Base-by-base conservation (phyloP, 768 basidiomycete species). In the Albatrellus ellisii region DNA sequence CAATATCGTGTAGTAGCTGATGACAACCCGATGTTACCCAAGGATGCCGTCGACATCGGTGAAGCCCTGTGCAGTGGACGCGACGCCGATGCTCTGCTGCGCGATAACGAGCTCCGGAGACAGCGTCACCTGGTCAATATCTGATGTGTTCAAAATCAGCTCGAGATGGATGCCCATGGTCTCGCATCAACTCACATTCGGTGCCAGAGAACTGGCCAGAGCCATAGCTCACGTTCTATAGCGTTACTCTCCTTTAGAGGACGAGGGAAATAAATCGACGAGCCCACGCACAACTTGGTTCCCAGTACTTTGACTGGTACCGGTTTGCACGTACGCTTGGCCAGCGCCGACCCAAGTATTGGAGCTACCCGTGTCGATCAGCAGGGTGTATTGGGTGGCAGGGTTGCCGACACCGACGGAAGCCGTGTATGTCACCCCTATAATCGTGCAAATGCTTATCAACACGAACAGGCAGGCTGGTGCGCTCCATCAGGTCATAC, bases 281-380 rank as follows among this genome's bases (percentile, higher is more conserved):
- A 61, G 44, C 17, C 51, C 55, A 51, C 57, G 50, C 42, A 57
- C 53, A 11, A 62, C 63, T n/a, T 26, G 52, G 36, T 51, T 54
- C 0, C 63, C 61, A 10, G 67, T 69, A 47, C 50, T 55, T 44
- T 62, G 59, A 59, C 67, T 68, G 2, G 73, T 67, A 36, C 54
- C 60, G 1, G 74, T 73, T 17, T 58, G 62, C 2, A 52, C 59
- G 56, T 71, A 79, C 28, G 56, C 41, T 47, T 60, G 63, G 45
- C 53, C 59, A 2, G 75, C 76, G 31, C 75, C 74, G 26, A 76
- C 52, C 75, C 73, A 78, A 14, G 70, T 73, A 56, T 72, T 71
- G 33, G 60, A 70, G 59, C 61, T 66, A 67, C 75, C 72, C 1
- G 73, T 78, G 43, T 77, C 75, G 25, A 77, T 73, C 36, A 77